Evolutionary conservation across 495 filamentous ascomycete genomes (phyloP), one percentile per base, ranked within the genome.

Genomic region (Xylaria intraflava): DNA sequence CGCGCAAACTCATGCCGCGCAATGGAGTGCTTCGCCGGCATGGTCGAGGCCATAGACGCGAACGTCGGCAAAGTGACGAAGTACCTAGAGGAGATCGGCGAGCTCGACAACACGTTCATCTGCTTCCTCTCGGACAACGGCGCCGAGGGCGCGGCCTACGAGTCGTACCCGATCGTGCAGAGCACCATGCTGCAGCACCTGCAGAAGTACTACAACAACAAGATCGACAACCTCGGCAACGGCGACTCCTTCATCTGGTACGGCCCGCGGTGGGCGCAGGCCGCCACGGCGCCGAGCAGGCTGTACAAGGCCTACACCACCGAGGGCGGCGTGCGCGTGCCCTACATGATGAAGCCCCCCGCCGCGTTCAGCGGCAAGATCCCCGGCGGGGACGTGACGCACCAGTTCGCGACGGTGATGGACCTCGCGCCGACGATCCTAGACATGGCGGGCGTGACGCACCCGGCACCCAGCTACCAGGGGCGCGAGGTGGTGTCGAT

Each of bases 101-200:
- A 86, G 57, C 70, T 83, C 0, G 79, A 84, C 59, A 84, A 84
- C 62, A 84, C 82, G 6, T 80, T 83, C 45, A 69, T 84, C 27
- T 79, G 78, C 62, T 83, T 84, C 72, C 78, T 85, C 70, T 81
- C 78, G 24, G 80, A 84, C 62, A 84, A 84, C 46, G 80, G 81
- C 17, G 82, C 82, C 22, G 82, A 84, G 56, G 82, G 81, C 23
- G 78, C 78, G 14, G 77, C 78, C n/a, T 82, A 82, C 59, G 81
- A 85, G 55, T 81, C 81, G 9, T 80, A 80, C 55, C 80, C 83
- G 3, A 79, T 75, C 65, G 69, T 75, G 42, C 64, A 72, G 30
- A 70, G 71, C 23, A 70, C 66, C 3, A 74, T 76, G 42, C 69
- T 79, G 53, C 70, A 73, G 23, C 76, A 80, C 47, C 62, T 84